Conservation (phyloP, 352 stramenopile species). For the Pythium chondricola region DNA sequence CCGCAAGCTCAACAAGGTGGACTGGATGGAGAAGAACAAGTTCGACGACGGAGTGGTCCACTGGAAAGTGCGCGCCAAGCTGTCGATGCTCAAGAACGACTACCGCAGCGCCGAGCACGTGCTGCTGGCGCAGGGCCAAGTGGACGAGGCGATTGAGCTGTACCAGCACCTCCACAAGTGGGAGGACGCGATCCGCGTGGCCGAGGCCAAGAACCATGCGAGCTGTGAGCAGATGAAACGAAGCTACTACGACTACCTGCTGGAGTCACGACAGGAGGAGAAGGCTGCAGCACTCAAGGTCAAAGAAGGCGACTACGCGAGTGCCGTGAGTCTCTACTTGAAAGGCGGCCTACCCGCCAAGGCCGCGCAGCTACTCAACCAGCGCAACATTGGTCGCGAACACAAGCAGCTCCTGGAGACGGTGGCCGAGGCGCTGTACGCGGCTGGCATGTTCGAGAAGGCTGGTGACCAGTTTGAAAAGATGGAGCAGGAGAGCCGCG, state of each 20-base stretch:
- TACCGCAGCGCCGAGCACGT: constrained; percentile 89
- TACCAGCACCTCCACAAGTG: constrained; percentile 93
- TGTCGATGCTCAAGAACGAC: constrained; percentile 88
- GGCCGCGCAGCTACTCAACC: constrained; percentile 81
- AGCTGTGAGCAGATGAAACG: constrained; percentile 85
- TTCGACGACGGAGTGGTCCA: constrained; percentile 73
- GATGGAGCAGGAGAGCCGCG: constrained; percentile 88
- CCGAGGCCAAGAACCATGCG: constrained; percentile 75
- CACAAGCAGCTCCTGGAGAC: constrained; percentile 87
- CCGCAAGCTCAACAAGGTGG: constrained; percentile 87
- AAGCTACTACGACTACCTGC: constrained; percentile 91
- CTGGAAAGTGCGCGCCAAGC: constrained; percentile 80
- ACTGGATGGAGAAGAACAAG: constrained; percentile 71
- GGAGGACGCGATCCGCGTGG: constrained; percentile 92
- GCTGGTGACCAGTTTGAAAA: constrained; percentile 93
- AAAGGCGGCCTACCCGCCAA: constrained; percentile 90
- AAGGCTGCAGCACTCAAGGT: constrained; percentile 90
- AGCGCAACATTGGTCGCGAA: constrained; percentile 83
- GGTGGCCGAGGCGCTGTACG: constrained; percentile 85
- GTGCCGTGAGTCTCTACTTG: constrained; percentile 90
- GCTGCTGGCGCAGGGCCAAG: constrained; percentile 85
- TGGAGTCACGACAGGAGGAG: constrained; percentile 90
- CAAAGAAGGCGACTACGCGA: constrained; percentile 85
- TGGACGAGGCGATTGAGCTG: constrained; percentile 93
- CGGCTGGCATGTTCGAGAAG: constrained; percentile 89